Evolutionary conservation across 306 rosid genomes (phyloP).

Genomic region (Gastrolobium bilobum): DNA sequence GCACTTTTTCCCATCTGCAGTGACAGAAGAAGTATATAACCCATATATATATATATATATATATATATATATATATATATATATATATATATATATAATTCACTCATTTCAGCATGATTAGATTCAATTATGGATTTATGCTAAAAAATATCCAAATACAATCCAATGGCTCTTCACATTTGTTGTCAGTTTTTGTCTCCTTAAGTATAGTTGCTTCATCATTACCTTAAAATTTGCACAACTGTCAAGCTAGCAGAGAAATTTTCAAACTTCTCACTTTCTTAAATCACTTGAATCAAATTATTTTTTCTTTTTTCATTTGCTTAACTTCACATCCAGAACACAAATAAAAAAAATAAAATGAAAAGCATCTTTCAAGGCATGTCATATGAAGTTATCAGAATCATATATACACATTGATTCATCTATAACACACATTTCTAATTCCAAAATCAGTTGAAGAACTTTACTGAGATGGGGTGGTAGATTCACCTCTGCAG

Average conservation of each 20-base stretch:
- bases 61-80: too few species aligned
- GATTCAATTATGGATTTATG: constrained; percentile 40
- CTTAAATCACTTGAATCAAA: constrained; percentile 19
- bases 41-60: too few species aligned
- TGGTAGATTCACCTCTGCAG: constrained; percentile 45
- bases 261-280: constrained; percentile 33
- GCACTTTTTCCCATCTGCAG: too few species aligned
- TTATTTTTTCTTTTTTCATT: not conserved
- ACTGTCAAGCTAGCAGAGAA: constrained; percentile 23
- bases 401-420: constrained; percentile 42
- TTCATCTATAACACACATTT: constrained; percentile 14
- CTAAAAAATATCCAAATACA: constrained; percentile 38
- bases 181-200: constrained; percentile 45
- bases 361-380: not conserved
- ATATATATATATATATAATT: not conserved
- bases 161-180: constrained; percentile 41
- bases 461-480: constrained; percentile 42
- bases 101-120: constrained; percentile 45
- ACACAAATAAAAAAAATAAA: not conserved
- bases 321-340: constrained; percentile 1
- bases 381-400: constrained; percentile 4
- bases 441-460: constrained; percentile 32
- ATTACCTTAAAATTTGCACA: constrained; percentile 35
- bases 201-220: constrained; percentile 29
- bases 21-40: too few species aligned